These are phyloP conservation scores for Thymus mandschuricus DNA, from an alignment of 257 asterid species.

Conservation along the genomic window DNA sequence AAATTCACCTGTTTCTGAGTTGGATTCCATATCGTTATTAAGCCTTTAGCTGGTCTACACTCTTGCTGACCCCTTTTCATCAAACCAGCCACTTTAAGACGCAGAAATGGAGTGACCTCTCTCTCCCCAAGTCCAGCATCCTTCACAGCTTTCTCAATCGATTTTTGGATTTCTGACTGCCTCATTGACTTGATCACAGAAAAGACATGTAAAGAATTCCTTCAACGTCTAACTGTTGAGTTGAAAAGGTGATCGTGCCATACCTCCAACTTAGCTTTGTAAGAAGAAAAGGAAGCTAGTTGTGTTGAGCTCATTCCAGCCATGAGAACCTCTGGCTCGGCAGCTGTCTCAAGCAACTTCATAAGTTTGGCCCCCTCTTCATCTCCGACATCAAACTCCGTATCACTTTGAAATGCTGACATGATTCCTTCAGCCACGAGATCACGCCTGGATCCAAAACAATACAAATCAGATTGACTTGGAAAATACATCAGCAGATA, in stretches of 20 bases:
- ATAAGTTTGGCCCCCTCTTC: constrained; percentile 95
- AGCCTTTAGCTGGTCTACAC: constrained; percentile 52
- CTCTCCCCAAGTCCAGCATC: constrained; percentile 79
- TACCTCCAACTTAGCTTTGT: constrained; percentile 88
- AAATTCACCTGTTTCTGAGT: constrained; percentile 78
- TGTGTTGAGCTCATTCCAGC: constrained; percentile 95
- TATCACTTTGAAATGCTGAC: constrained; percentile 66
- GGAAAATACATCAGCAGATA: constrained; percentile 12
- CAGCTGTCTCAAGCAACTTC: constrained; percentile 93
- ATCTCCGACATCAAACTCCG: constrained; percentile 45
- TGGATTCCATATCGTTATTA: constrained; percentile 96
- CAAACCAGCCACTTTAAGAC: constrained; percentile 90
- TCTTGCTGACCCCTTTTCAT: constrained; percentile 45
- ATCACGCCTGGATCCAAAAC: constrained; percentile 57
- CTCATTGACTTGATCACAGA: constrained; percentile 54
- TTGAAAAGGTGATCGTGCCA: constrained; percentile 25
- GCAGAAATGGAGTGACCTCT: constrained; percentile 82
- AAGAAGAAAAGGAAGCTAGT: constrained; percentile 72
- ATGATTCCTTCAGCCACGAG: constrained; percentile 77
- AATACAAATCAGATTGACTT: neutral
- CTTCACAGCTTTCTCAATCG: constrained; percentile 75
- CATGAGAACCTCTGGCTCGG: constrained; percentile 96
- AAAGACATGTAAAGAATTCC: constrained; percentile 28
- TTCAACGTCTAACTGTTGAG: constrained; percentile 15
- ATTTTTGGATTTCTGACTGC: constrained; percentile 67